Base-by-base conservation (phyloP, 768 basidiomycete genomes). In the Suillus americanus region DNA sequence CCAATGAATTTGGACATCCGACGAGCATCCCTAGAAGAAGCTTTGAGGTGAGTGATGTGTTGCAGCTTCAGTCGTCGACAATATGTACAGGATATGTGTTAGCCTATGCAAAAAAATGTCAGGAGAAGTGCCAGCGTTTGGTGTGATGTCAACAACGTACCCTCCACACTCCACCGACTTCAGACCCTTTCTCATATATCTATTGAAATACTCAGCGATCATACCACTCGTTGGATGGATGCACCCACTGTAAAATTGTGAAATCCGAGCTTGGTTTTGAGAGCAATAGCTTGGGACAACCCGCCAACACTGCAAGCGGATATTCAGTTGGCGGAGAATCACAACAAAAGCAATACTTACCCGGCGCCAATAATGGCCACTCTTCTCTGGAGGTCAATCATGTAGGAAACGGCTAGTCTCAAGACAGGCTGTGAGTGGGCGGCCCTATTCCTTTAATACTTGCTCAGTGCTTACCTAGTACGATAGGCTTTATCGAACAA, bases 111-210 rank as follows among this genome's bases (percentile, higher is more conserved):
- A 40, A 60, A 35, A 30, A 10, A 18, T 53, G 23, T 50, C 33
- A 28, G 41, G 20, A 30, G 30, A 30, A 64, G n/a, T n/a, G n/a
- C n/a, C n/a, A n/a, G n/a, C 14, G 20, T 33, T 65, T 46, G n/a
- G n/a, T n/a, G 9, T 18, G 20, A 33, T 18, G 38, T 16, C 23
- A n/a, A 59, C 12, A 38, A 75, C 83, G 66, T 63, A 85, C 84
- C 65, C 82, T 76, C 84, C 85, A 85, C 37, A 82, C 83, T 43
- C 84, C 83, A 12, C 85, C 85, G 20, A 85, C 76, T 43, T 80
- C 79, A 3, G 60, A 57, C 5, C 70, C 79, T 62, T 82, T 81
- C 67, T 85, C 84, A 38, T 78, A 82, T 23, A 85, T 80, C 85
- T 85, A 65, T 56, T 13, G 28, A 6, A 23, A 33, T 20, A 33